A percentile compares a stretch with the other conserved stretches of the same genome.
phyloP scores from a whole-genome alignment of 208 protist species.

The Naegleria fowleri region DNA sequence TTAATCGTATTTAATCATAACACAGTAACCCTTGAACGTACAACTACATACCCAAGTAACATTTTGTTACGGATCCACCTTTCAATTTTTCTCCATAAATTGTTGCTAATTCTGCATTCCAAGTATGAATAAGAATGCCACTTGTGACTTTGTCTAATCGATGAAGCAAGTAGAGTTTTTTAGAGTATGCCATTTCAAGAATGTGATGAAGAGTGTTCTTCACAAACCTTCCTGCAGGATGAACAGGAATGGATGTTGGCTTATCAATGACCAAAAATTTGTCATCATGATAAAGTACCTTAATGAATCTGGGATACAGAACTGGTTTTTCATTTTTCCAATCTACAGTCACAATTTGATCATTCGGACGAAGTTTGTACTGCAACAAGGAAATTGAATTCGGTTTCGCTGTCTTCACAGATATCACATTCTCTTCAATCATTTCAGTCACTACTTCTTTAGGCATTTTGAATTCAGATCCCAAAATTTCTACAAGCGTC shows the following conservation, averaged over 20 bases:
- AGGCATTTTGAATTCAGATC: not conserved
- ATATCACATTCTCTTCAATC: not conserved
- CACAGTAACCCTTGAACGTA: no score
- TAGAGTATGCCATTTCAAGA: not conserved
- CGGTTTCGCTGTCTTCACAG: not conserved
- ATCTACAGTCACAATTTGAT: not conserved
- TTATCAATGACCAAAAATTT: constrained; percentile 31
- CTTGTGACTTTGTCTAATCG: not conserved
- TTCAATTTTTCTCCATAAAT: not conserved
- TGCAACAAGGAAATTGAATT: not conserved
- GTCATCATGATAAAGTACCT: not conserved
- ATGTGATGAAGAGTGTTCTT: constrained; percentile 55
- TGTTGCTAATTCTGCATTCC: not conserved
- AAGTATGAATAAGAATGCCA: not conserved
- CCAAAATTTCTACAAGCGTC: not conserved
- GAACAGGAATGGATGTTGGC: constrained; percentile 25
- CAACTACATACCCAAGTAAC: no score
- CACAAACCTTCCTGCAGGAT: constrained; percentile 51
- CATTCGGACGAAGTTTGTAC: not conserved
- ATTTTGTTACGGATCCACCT: not conserved
- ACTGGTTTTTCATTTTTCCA: constrained; percentile 5
- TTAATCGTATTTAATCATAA: no score
- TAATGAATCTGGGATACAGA: not conserved
- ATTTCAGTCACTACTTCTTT: not conserved
- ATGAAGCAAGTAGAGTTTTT: not conserved